Conservation (phyloP, 2,329 filamentous ascomycete genomes). For the Colletotrichum lini region DNA sequence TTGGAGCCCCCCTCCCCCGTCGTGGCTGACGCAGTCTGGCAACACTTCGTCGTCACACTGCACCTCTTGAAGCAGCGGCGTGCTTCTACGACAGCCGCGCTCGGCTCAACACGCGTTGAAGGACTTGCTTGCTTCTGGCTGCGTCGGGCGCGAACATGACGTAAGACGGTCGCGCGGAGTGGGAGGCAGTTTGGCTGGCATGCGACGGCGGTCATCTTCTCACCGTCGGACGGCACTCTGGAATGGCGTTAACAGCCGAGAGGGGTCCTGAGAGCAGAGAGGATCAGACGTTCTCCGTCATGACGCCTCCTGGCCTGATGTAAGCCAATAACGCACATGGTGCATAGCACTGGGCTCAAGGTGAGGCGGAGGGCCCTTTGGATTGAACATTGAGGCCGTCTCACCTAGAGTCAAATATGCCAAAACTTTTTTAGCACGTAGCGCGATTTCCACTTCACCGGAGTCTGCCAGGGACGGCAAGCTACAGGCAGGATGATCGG, state of each 20-base stretch:
- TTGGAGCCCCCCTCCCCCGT: no score
- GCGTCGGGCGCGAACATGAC: constrained; percentile 1
- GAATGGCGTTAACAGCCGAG: background rate
- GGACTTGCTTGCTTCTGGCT: background rate
- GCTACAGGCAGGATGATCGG: constrained; percentile 1
- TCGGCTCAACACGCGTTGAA: background rate
- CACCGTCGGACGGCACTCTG: background rate
- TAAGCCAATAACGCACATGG: background rate
- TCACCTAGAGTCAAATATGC: background rate
- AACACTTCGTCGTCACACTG: background rate
- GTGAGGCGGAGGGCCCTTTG: background rate
- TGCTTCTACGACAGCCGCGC: background rate
- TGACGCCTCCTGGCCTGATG: background rate
- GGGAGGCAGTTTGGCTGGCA: background rate
- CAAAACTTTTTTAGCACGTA: background rate
- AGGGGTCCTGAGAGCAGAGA: constrained; percentile 2
- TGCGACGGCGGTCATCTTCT: background rate
- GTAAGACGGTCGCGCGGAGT: background rate
- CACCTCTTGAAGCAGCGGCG: constrained; percentile 1
- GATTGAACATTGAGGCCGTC: background rate
- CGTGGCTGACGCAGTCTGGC: constrained; percentile 6
- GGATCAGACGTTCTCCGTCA: background rate
- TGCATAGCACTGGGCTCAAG: background rate
- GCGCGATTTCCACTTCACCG: background rate
- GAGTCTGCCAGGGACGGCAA: background rate